phyloP scores from a whole-genome alignment of 2,329 filamentous ascomycete genomes.

The Ascochyta pisi region DNA sequence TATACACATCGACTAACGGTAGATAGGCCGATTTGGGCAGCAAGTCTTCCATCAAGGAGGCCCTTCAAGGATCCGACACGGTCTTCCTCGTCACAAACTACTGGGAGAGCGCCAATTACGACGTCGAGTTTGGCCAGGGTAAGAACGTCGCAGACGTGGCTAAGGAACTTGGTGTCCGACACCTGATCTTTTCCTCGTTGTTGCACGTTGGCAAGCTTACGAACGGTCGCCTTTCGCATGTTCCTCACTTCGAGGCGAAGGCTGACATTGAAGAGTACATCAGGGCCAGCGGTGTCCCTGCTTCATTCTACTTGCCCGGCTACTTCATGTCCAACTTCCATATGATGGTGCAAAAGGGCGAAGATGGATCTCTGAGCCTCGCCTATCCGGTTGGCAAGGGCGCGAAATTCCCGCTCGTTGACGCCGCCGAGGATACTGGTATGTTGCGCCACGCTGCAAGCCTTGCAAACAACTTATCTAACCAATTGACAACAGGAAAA shows the following conservation, averaged over 20 bases:
- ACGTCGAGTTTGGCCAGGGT: constrained; percentile 28
- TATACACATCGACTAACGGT: constrained; percentile 28
- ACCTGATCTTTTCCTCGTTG: constrained; percentile 33
- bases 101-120: constrained; percentile 21
- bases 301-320: constrained; percentile 60
- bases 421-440: constrained; percentile 53
- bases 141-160: constrained; percentile 29
- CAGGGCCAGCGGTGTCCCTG: constrained; percentile 43
- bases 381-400: constrained; percentile 13
- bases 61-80: constrained; percentile 55
- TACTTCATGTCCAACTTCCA: constrained; percentile 62
- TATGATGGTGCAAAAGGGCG: constrained; percentile 15
- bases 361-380: constrained; percentile 28
- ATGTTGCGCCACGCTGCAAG: constrained; percentile 38
- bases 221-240: constrained; percentile 44
- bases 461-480: neutral
- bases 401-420: constrained; percentile 52
- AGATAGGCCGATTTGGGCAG: constrained; percentile 53
- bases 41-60: constrained; percentile 49
- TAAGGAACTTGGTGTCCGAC: constrained; percentile 23
- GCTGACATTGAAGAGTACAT: constrained; percentile 63
- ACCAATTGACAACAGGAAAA: constrained; percentile 35
- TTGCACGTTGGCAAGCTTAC: constrained; percentile 27
- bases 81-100: constrained; percentile 57
- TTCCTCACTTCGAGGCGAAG: constrained; percentile 64